Conservation (phyloP, 805 yeast species). For the Wickerhamomyces bovis region DNA sequence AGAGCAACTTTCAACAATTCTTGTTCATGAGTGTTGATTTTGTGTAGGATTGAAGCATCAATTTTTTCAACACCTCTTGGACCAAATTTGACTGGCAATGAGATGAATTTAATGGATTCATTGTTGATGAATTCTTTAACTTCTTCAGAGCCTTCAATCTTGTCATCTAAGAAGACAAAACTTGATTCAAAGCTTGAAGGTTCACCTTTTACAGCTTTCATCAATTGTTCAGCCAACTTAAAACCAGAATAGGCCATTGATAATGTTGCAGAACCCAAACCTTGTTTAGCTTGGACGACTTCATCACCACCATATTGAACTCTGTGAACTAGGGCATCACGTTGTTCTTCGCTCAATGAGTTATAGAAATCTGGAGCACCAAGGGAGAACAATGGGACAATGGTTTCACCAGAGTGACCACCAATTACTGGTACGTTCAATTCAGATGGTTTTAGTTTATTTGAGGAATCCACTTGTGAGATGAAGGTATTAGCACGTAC, state of each 20-base stretch:
- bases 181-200: conserved; percentile 39
- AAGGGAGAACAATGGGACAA: conserved; percentile 67
- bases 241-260: conserved; percentile 95
- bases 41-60: conserved; percentile 16
- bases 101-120: conserved; percentile 14
- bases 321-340: conserved; percentile 70
- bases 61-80: conserved; percentile 18
- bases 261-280: conserved; percentile 90
- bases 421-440: conserved; percentile 67
- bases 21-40: conserved; percentile 19
- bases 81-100: conserved; percentile 22
- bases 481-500: conserved; percentile 64
- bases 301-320: conserved; percentile 97
- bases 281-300: conserved; percentile 91
- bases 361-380: conserved; percentile 42
- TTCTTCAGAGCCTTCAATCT: conserved; percentile 19
- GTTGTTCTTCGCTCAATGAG: conserved; percentile 34
- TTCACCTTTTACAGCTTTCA: conserved; percentile 28
- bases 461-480: conserved; percentile 15
- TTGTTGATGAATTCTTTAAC: conserved; percentile 13
- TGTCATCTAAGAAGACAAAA: conserved; percentile 42
- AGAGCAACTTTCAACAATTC: conserved; percentile 17
- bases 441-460: conserved; percentile 11
- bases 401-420: conserved; percentile 94
- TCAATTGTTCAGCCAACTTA: conserved; percentile 56